Evolutionary conservation across 768 basidiomycete genomes (phyloP).

Genomic region (Agaricus subrufescens): DNA sequence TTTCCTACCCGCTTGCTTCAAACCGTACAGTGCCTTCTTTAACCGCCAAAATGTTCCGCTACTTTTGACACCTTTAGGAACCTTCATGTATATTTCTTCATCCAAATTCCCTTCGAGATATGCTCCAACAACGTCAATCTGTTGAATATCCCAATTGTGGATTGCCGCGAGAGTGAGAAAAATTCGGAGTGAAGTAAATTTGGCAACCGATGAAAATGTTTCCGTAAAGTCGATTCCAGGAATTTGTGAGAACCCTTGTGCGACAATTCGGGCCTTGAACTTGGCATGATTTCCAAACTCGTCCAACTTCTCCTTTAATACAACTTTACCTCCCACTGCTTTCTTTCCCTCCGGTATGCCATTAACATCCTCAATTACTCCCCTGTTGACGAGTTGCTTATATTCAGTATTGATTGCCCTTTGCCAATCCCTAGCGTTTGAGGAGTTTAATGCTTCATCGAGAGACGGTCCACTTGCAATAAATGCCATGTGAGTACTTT

Average conservation of each 20-base stretch:
- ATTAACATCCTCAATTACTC: conserved; percentile 7
- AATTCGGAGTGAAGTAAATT: conserved; percentile 16
- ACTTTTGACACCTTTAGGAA: conserved; percentile 15
- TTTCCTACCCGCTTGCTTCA: conserved; percentile 27
- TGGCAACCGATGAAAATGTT: conserved; percentile 23
- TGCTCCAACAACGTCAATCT: conserved; percentile 18
- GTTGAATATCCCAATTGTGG: conserved; percentile 10
- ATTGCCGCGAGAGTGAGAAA: conserved; percentile 16
- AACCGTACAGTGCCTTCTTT: conserved; percentile 26
- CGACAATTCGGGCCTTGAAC: conserved; percentile 21
- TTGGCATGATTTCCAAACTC: conserved; percentile 13
- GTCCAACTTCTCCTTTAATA: conserved; percentile 19
- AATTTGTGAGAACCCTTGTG: conserved; percentile 20
- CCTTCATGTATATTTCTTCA: conserved; percentile 23
- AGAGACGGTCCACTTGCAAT: background rate
- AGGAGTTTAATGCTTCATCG: background rate
- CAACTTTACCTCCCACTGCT: conserved; percentile 16
- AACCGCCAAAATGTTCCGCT: conserved; percentile 14
- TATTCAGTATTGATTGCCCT: conserved; percentile 10
- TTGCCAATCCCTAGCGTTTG: conserved; percentile 11
- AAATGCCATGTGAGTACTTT: background rate
- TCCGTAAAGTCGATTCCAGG: conserved; percentile 30
- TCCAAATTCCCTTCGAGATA: conserved; percentile 22
- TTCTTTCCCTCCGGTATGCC: conserved; percentile 11
- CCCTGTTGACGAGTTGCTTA: conserved; percentile 2